Evolutionary conservation across 2,329 filamentous ascomycete genomes (phyloP), one percentile per base, ranked within the genome.

Genomic region (Cordyceps javanica): DNA sequence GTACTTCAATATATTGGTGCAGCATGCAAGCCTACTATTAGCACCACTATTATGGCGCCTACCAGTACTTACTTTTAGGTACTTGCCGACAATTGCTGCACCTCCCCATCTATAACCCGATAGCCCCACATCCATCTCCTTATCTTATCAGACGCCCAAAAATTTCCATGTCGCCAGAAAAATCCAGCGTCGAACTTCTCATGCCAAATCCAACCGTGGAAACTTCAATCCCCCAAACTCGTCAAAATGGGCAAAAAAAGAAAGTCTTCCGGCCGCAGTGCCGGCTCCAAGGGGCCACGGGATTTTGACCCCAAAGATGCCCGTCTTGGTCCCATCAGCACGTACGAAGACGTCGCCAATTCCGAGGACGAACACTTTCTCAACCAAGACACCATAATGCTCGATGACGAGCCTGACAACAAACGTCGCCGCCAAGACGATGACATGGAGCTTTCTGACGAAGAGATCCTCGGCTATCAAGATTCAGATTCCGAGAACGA

Each of bases 321-420:
- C 36, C 83, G 85, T 54, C 80, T 91, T 16, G 80, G 78, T 25
- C 76, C 77, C 23, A 76, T 86, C 65, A 77, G 72, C 48, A 86
- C 83, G 2, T 93, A 82, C 71, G 86, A 93, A 72, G 91, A 96
- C 73, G 87, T 99, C 65, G 90, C 92, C 63, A 88, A 97, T 70
- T 95, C 91, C 1, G 91, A 96, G 71, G 94, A 99, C 71, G 91
- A 96, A 69, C 96, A 96, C 70, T 90, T 93, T 67, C 78, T 92
- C 60, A 88, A 92, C 62, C 84, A 89, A 62, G 94, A 99, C 73
- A 88, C 90, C 68, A 86, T 99, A 61, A 73, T 93, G 66, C 80
- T 99, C 38, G 90, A 96, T 30, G 91, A 96, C 63, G 88, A 81
- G 34, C 90, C 88, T 14, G 82, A 84, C 39, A 85, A 86, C 30